Evolutionary conservation across 2,329 filamentous ascomycete species (phyloP).

Genomic region (Emergomyces pasteurianus): DNA sequence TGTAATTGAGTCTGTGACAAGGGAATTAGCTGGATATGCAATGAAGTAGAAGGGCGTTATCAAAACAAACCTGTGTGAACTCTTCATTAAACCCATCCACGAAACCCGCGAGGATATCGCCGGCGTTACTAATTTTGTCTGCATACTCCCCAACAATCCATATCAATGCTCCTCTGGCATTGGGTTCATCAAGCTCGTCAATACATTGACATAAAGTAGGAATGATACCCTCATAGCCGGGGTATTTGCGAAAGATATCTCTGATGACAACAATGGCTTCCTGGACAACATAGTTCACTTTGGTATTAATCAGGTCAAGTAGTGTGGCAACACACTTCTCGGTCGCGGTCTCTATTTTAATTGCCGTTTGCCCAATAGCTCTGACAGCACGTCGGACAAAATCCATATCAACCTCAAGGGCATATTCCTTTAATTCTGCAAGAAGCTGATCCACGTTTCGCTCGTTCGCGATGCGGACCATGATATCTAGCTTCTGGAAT

Average conservation of each 20-base stretch:
- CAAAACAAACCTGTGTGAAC: constrained; percentile 65
- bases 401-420: constrained; percentile 97
- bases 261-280: constrained; percentile 99
- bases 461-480: constrained; percentile 98
- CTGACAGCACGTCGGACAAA: constrained; percentile 90
- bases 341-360: constrained; percentile 92
- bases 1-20: constrained; percentile 74
- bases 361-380: constrained; percentile 93
- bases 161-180: constrained; percentile 79
- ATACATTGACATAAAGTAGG: constrained; percentile 93
- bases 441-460: constrained; percentile 91
- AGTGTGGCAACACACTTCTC: constrained; percentile 93
- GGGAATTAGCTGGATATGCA: constrained; percentile 13
- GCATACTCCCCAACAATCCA: constrained; percentile 99
- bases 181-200: constrained; percentile 89
- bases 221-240: constrained; percentile 95
- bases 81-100: constrained; percentile 93
- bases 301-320: constrained; percentile 87
- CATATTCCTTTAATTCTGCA: constrained; percentile 92
- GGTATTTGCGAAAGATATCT: constrained; percentile 95
- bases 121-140: constrained; percentile 98
- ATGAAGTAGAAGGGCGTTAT: constrained; percentile 2
- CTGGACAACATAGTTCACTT: constrained; percentile 98
- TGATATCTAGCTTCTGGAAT: constrained; percentile 94
- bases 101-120: constrained; percentile 81